Base-by-base conservation (phyloP, 768 basidiomycete genomes). In the Lentinula boryana region DNA sequence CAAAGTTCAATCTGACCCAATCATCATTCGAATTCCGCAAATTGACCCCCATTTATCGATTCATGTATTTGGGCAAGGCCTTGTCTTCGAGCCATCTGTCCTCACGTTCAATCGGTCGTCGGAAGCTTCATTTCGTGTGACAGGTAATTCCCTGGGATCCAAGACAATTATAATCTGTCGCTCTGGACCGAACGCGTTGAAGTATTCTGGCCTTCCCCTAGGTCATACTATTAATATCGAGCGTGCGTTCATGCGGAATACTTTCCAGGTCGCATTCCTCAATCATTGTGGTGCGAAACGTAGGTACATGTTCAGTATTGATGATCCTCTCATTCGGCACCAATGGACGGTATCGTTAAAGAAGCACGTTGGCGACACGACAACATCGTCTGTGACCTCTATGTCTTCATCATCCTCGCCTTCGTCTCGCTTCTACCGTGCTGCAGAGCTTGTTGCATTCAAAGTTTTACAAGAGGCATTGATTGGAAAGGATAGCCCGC, bases 171-270 rank as follows among this genome's bases (percentile, higher is more conserved):
- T 93, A 50, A 87, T 98, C 80, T 80, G 87, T 70, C 85, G 94
- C 51, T 82, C 87, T 49, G 95, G 97, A 1, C 78, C 84, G 21
- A 93, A 93, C 71, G 93, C 95, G 2, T 79, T 88, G 49, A 79
- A 84, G 59, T 98, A 98, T 70, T 76, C 86, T 1, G 89, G 91
- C 32, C 76, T 98, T 35, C 90, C 94, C 15, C 76, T 89, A 58
- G 93, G 88, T 70, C 87, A 83, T 65, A 78, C 86, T 5, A 78
- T 98, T 66, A 78, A 83, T 21, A 86, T 96, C 62, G 94, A 96
- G 69, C 88, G 94, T 18, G 87, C 93, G 0, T 98, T 98, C 76
- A 98, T 98, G 96, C 85, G 88, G 61, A 91, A 98, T 70, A 97
- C 95, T 0, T 95, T 98, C 80, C 93, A 97, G 71, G 74, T 98